Percentiles rank a stretch among this genome's conserved stretches.
These are phyloP conservation scores for Hermanozyma aechmeae DNA, from an alignment of 805 yeast species.

Conservation along the genomic window DNA sequence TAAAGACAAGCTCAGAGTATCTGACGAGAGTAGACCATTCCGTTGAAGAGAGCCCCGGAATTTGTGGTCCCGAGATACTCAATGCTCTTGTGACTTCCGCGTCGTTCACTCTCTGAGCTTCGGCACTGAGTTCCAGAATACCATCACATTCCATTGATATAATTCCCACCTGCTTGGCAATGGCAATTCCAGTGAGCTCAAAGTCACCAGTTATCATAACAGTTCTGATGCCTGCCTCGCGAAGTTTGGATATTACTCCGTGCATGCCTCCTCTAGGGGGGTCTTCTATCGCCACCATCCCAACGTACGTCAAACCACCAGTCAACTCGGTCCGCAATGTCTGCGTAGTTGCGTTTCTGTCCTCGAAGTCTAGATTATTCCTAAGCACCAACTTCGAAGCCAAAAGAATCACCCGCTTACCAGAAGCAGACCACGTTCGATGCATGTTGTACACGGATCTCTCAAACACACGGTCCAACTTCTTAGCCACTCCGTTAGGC, in stretches of 20 bases:
- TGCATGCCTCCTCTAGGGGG: slow-evolving; percentile 31
- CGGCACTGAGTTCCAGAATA: slow-evolving; percentile 6
- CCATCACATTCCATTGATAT: slow-evolving; percentile 15
- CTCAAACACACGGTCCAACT: slow-evolving; percentile 8
- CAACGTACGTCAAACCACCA: slow-evolving; percentile 18
- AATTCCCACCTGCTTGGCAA: slow-evolving; percentile 36
- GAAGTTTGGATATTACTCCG: slow-evolving; percentile 20
- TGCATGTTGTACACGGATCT: no score
- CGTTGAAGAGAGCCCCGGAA: slow-evolving; percentile 20
- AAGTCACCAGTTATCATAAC: slow-evolving; percentile 47
- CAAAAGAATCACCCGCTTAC: slow-evolving; percentile 24
- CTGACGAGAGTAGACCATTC: slow-evolving; percentile 34
- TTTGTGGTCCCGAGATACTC: slow-evolving; percentile 23
- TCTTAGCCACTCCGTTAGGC: slow-evolving; percentile 1
- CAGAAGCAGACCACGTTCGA: slow-evolving; percentile 27
- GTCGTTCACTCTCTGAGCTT: slow-evolving; percentile 1
- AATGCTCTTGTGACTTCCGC: slow-evolving; percentile 11
- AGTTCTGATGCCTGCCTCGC: slow-evolving; percentile 31
- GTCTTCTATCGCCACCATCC: slow-evolving; percentile 34
- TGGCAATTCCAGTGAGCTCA: slow-evolving; percentile 41
- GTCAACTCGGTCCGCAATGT: slow-evolving; percentile 8
- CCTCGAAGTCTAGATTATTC: slow-evolving; percentile 5
- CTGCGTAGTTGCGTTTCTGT: slow-evolving; percentile 6
- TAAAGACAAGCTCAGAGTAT: slow-evolving; percentile 28
- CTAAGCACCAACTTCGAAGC: slow-evolving; percentile 15